Evolutionary conservation across 441 rosid genomes (phyloP), one percentile per base, ranked within the genome.

Genomic region (Brassica hybrid): DNA sequence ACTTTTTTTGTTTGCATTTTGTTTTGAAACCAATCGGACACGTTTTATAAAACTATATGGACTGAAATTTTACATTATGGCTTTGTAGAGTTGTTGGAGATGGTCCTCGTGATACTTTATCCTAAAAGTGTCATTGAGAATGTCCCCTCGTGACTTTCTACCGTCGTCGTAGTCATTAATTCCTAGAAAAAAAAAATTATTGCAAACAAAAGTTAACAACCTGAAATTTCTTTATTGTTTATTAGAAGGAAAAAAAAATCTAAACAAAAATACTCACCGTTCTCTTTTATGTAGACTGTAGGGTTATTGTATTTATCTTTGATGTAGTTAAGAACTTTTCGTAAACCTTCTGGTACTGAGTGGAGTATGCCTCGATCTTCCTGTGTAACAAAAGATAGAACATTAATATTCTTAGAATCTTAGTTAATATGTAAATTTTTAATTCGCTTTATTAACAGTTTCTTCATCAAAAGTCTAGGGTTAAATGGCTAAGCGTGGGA

Each of bases 261-360:
- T 57, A 58, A 57, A 59, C 34, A 59, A 21, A 58, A 21, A 59
- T 32, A 3, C 38, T 54, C 54, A 83, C 86, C 84, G 50, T 83
- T 83, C 57, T 83, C 83, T 25, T 78, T 83, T 19, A 81, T 70
- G 11, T 83, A 76, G 7, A 81, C 73, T 2, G 25, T 34, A 10
- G 81, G 86, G 21, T 79, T 67, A 2, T 81, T 69, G 72, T 75
- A 83, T 27, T 83, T 78, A 32, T 80, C 57, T 67, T 83, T 80
- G 16, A 69, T 65, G 69, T 75, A 61, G 62, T 75, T 80, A 23
- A 80, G 73, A 66, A 75, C 11, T 57, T 71, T 66, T 41, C 76
- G 27, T 60, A 80, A 61, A 7, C 83, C 83, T 65, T 75, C 73
- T n/a, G 83, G 83, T 61, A 65, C 12, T 45, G 76, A 68, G 0